Conservation (phyloP, 2,329 filamentous ascomycete genomes). For the Botrytis deweyae region DNA sequence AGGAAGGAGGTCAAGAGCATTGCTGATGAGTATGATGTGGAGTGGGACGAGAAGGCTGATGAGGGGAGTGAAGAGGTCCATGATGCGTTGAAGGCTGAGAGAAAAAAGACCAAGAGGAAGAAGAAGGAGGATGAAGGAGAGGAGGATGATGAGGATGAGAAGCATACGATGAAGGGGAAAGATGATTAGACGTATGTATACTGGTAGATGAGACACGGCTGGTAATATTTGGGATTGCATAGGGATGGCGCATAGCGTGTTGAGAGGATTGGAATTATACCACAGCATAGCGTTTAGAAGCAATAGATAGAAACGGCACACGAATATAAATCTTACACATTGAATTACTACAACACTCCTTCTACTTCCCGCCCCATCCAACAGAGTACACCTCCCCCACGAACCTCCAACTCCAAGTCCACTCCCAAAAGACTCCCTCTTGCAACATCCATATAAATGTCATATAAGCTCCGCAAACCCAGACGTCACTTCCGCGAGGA, state of each 20-base stretch:
- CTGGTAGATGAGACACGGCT: not conserved
- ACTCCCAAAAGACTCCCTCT: not conserved
- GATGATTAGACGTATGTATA: not conserved
- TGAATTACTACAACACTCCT: not conserved
- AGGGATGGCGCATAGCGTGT: not conserved
- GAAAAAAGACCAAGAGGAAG: slow-evolving; percentile 41
- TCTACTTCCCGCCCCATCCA: not conserved
- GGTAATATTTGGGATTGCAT: not conserved
- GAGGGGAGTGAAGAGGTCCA: slow-evolving; percentile 66
- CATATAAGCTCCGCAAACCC: slow-evolving; percentile 20
- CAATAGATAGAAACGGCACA: not conserved
- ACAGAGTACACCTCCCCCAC: not conserved
- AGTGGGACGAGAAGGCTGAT: slow-evolving; percentile 78
- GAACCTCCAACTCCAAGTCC: not conserved
- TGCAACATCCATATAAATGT: not conserved
- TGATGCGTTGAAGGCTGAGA: slow-evolving; percentile 56
- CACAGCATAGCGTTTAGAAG: slow-evolving; percentile 10
- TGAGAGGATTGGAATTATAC: not conserved
- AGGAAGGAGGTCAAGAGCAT: slow-evolving; percentile 76
- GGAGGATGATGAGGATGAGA: slow-evolving; percentile 20
- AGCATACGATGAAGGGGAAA: not conserved
- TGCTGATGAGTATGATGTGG: slow-evolving; percentile 84
- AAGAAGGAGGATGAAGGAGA: slow-evolving; percentile 44
- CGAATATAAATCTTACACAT: not conserved
- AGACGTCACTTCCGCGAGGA: not conserved